A percentile compares a stretch with the other conserved stretches of the same genome.
Evolutionary conservation across 768 basidiomycete genomes (phyloP).

Genomic region (Lactifluus echinatus): DNA sequence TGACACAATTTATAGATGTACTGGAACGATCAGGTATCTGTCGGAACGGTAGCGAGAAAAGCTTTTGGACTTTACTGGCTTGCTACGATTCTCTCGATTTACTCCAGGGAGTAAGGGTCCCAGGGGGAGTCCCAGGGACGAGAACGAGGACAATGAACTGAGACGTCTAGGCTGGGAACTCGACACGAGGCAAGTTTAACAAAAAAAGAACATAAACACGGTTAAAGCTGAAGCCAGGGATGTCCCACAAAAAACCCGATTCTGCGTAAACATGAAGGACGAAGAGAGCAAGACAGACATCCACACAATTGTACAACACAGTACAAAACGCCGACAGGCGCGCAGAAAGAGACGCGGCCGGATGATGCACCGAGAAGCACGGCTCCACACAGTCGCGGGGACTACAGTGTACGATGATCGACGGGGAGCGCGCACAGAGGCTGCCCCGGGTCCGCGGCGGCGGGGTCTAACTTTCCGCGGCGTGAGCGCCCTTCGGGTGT

Average conservation of each 20-base stretch:
- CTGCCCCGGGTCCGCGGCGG: slow-evolving; percentile 18
- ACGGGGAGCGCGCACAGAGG: slow-evolving; percentile 12
- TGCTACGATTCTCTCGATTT: neutral
- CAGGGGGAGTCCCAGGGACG: neutral
- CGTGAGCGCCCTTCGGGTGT: slow-evolving; percentile 10
- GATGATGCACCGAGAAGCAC: slow-evolving; percentile 17
- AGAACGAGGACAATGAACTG: neutral
- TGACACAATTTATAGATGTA: neutral
- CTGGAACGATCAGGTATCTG: neutral
- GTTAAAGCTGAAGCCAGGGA: neutral
- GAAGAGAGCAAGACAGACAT: neutral
- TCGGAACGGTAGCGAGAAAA: neutral
- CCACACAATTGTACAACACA: neutral
- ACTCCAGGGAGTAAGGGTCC: neutral
- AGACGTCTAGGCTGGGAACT: neutral
- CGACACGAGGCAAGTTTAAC: neutral
- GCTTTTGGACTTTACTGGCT: neutral
- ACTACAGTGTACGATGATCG: slow-evolving; percentile 8
- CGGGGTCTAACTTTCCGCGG: slow-evolving; percentile 11
- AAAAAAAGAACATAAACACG: neutral
- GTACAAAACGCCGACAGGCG: neutral
- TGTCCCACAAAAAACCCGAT: neutral
- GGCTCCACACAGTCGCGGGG: slow-evolving; percentile 8
- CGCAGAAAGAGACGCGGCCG: neutral
- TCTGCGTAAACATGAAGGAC: neutral